Conservation (phyloP, 306 rosid species). For the Quercus gilva region DNA sequence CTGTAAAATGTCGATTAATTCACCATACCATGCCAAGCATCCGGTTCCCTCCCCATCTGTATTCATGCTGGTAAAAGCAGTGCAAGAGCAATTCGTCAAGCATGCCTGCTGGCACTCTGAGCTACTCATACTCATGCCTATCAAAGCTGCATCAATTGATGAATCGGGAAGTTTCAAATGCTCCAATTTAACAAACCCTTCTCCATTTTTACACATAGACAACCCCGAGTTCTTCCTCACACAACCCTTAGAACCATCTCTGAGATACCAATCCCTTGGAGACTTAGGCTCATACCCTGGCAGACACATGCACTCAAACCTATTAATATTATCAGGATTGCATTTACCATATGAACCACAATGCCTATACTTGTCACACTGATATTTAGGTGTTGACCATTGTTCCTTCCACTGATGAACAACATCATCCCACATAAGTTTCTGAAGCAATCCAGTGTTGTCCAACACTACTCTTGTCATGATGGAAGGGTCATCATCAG, state of each 20-base stretch:
- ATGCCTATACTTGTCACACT: neutral
- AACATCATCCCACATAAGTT: no score
- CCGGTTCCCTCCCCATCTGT: slow-evolving; percentile 2
- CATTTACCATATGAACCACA: neutral
- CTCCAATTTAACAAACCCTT: neutral
- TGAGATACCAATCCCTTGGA: slow-evolving; percentile 2
- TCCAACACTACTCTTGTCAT: no score
- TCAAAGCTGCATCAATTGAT: neutral
- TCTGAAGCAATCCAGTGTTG: no score
- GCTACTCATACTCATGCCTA: neutral
- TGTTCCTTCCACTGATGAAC: neutral
- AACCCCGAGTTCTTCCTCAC: neutral
- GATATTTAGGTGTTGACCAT: neutral
- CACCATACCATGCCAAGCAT: neutral
- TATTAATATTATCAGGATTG: neutral
- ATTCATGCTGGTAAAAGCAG: slow-evolving; percentile 21
- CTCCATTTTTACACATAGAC: slow-evolving; percentile 15
- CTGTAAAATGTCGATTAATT: no score
- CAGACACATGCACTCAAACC: neutral
- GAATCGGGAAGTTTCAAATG: neutral
- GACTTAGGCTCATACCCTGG: slow-evolving; percentile 16
- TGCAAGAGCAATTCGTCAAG: slow-evolving; percentile 31
- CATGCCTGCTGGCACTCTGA: slow-evolving; percentile 20
- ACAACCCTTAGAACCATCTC: slow-evolving; percentile 16
- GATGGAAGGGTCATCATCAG: no score